Base-by-base conservation (phyloP, 2,329 filamentous ascomycete species). In the Clarireedia hainanense region DNA sequence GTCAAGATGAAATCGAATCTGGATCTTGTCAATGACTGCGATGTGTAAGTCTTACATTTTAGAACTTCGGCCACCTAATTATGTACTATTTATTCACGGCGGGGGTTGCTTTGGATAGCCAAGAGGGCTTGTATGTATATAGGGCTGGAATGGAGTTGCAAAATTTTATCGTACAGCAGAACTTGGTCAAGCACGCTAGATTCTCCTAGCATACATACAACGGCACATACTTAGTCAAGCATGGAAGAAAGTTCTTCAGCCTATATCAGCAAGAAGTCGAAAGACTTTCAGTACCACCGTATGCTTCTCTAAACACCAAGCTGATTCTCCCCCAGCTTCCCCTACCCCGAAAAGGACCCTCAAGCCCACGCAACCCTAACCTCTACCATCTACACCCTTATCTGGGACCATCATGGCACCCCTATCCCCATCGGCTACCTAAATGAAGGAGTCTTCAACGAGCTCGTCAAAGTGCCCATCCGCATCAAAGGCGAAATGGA, bases 321-420 rank as follows among this genome's bases (percentile, higher is more conserved):
- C 20, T 27, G 14, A 47, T 7, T 26, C 6, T 61, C 53, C 63
- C 47, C 50, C 65, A 92, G 88, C 66, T 95, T 95, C 67, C 91
- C 91, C 1, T 89, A 95, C 72, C 77, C 80, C 55, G 77, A 85
- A 55, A 76, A 75, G 54, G 75, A 85, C 61, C 78, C 81, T 9
- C 69, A 78, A 57, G 74, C 75, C 50, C 83, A 86, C 69, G 72
- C 77, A 46, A 70, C 74, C 45, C 72, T 80, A 59, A 71, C 81
- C 57, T 79, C 83, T 65, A 76, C 75, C 26, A 78, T 95, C 60
- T 89, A 84, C 67, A 83, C 88, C 15, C 73, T 86, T 12, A 72
- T 83, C 9, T 85, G 81, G 74, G 73, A 82, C 14, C 27, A 55
- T 23, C 72, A 86, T 6, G 87, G 86, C 17, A n/a, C 80, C 63